Base-by-base conservation (phyloP, 345 rosid genomes). In the Salix koriyanagi region DNA sequence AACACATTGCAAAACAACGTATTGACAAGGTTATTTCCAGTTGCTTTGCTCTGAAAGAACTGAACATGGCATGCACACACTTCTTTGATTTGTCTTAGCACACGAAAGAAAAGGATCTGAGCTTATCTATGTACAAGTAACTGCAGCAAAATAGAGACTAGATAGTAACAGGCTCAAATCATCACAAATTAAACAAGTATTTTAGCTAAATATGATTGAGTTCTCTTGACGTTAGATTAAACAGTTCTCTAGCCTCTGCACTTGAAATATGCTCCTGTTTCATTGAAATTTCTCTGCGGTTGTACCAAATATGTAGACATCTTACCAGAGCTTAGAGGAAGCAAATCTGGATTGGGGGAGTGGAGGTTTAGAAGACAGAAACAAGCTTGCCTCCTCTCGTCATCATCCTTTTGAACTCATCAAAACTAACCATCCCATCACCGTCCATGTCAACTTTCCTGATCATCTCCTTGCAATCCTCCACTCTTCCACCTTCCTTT, bases 381-480 rank as follows among this genome's bases (percentile, higher is more conserved):
- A 80, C 50, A 50, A 73, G 77, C 28, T 69, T 50, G 34, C 50
- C 44, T 54, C 79, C 41, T 4, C 68, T 67, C 39, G 11, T 75
- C 80, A 77, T 71, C 83, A 80, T 80, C 72, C 3, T 75, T 79
- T 80, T 80, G 56, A 80, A 80, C 28, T 80, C 83, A 11, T 80
- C 65, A 66, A 80, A 80, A 75, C 66, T 80, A 52, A 80, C 76
- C 83, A 72, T 81, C 41, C 83, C 83, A 74, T 81, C 83, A 18
- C 79, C 83, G 36, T 81, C 83, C 77, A 72, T 37, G 16, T 80
- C 83, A 28, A 72, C 58, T 26, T 76, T 73, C 73, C 56, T 76
- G 26, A 76, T 76, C 83, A 76, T 81, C 23, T 72, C 80, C 42
- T 73, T 73, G 50, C 80, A 80, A 68, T 81, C 83, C 72, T 72